Conservation (phyloP, 176 grass and related monocot species). For the Zea mays region DNA sequence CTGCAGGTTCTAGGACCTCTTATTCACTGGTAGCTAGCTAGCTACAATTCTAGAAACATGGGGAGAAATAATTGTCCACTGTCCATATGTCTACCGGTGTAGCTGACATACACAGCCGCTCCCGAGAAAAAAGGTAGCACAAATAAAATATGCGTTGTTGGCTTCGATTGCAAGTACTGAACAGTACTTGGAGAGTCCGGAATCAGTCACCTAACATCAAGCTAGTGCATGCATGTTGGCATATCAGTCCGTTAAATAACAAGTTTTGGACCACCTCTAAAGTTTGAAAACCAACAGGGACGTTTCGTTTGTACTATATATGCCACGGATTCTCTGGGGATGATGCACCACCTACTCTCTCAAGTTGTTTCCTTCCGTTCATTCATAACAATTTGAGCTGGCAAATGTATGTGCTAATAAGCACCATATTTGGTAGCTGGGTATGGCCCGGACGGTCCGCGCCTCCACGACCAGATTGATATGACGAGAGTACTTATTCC, state of each 20-base stretch:
- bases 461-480: no score
- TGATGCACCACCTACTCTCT: no score
- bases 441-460: no score
- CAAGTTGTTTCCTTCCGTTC: no score
- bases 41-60: not conserved
- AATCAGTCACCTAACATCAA: conserved; percentile 51
- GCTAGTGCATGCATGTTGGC: not conserved
- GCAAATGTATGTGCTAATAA: no score
- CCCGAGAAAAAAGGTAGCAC: conserved; percentile 48
- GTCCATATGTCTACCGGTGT: not conserved
- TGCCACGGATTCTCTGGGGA: no score
- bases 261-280: not conserved
- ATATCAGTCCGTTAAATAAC: conserved; percentile 47
- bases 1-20: not conserved
- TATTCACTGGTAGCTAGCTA: not conserved
- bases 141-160: conserved; percentile 50
- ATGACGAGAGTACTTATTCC: no score
- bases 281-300: no score
- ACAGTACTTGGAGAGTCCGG: conserved; percentile 44
- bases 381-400: no score
- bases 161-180: conserved; percentile 68
- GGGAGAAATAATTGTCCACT: not conserved
- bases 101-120: conserved; percentile 19
- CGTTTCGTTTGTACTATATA: no score
- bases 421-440: no score